Percentiles rank a stretch among this genome's conserved stretches.
These are phyloP conservation scores for Leccinum imitatum DNA, from an alignment of 768 basidiomycete species.

Conservation along the genomic window DNA sequence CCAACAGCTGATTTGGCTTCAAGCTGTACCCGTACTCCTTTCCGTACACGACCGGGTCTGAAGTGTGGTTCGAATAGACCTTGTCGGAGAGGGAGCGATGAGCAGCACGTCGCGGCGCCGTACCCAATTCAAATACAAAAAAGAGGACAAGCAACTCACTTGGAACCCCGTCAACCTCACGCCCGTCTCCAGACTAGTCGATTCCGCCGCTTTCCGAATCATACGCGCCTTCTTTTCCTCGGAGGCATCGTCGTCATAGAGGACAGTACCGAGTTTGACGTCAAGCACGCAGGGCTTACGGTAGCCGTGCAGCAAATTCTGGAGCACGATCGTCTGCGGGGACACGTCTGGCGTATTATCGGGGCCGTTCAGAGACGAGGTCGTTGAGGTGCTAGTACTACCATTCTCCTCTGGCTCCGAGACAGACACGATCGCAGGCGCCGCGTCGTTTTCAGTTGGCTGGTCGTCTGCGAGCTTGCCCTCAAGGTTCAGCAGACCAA, in stretches of 20 bases:
- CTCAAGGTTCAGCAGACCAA: constrained; percentile 77
- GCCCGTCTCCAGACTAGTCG: constrained; percentile 77
- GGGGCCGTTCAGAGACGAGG: constrained; percentile 18
- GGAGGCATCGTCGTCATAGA: constrained; percentile 70
- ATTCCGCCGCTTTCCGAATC: constrained; percentile 63
- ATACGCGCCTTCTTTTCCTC: constrained; percentile 79
- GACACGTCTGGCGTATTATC: neutral
- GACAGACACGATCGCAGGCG: constrained; percentile 25
- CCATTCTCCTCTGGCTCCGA: constrained; percentile 30
- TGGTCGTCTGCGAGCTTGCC: constrained; percentile 33
- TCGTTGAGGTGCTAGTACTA: constrained; percentile 36
- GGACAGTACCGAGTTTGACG: constrained; percentile 86
- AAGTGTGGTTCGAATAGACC: constrained; percentile 69
- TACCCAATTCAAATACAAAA: constrained; percentile 17
- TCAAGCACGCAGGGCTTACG: constrained; percentile 84
- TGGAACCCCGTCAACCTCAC: constrained; percentile 88
- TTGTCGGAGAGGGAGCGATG: constrained; percentile 28
- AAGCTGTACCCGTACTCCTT: constrained; percentile 81
- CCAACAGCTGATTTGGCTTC: constrained; percentile 61
- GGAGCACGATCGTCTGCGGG: constrained; percentile 74
- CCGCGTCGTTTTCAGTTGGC: neutral
- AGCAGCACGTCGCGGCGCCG: neutral
- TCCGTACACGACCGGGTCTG: constrained; percentile 58
- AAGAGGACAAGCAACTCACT: constrained; percentile 42
- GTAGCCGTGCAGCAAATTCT: constrained; percentile 78